Base-by-base conservation (phyloP, 805 yeast genomes). In the Kuraishia cidri region DNA sequence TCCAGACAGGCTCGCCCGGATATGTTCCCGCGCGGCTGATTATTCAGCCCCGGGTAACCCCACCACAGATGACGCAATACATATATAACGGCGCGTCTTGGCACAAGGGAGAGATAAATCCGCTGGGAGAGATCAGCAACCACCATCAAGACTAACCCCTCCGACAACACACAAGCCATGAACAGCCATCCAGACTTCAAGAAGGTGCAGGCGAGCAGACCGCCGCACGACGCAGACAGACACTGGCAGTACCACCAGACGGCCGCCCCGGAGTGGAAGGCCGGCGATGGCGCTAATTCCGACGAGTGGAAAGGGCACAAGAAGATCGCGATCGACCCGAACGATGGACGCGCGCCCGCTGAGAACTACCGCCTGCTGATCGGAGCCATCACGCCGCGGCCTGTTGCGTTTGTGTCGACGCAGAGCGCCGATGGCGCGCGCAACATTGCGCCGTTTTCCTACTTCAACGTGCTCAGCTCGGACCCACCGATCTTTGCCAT, bases 391-490 rank as follows among this genome's bases (percentile, higher is more conserved):
- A 58, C 64, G 1, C 84, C 84, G 2, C 60, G 84, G 36, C 82
- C 82, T 6, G 62, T 76, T 42, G 83, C 73, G 4, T 66, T 76
- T 36, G 50, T 76, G 3, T 66, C 80, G 4, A 63, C 79, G 0
- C 44, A 69, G 2, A 48, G 59, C 18, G 38, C 41, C 5, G 56
- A 59, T 8, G 79, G 80, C 1, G 43, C 41, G 1, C 42, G 43
- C 20, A 76, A 76, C 44, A 48, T 76, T 25, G 71, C 83, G 1
- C 83, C 83, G n/a, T 76, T 69, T 44, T 72, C 79, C 9, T 77
- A 60, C 48, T 72, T 72, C 46, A 56, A 54, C 17, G 39, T 72
- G 16, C 64, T 67, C 11, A 57, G 56, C 30, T 50, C 54, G 34
- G 78, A 75, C 39, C 84, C 84, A 4, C 83, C 83, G 3, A 60